Percentiles rank a stretch among this genome's conserved stretches.
These are phyloP conservation scores for Xylaria sp. DNA, from an alignment of 2,329 filamentous ascomycete species.

Conservation along the genomic window DNA sequence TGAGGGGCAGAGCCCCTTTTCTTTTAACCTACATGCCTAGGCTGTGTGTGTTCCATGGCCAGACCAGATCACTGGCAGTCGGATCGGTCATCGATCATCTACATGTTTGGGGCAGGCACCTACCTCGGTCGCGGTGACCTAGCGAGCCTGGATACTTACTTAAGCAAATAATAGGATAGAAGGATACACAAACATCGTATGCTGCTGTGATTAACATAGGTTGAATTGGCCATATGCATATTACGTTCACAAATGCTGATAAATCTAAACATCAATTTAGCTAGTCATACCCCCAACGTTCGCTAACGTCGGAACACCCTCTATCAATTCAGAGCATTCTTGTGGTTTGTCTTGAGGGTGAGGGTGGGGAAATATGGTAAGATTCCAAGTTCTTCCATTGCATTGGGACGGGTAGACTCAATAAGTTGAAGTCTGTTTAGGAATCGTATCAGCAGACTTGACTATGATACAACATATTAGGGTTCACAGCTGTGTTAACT, in stretches of 20 bases:
- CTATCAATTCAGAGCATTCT: too few species aligned
- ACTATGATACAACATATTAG: neutral
- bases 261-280: too few species aligned
- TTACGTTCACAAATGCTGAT: too few species aligned
- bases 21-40: neutral
- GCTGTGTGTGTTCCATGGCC: neutral
- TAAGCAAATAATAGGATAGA: too few species aligned
- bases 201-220: neutral
- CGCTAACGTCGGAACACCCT: too few species aligned
- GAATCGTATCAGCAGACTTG: neutral
- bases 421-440: neutral
- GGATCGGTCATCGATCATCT: neutral
- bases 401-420: neutral
- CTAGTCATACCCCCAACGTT: too few species aligned
- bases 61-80: neutral
- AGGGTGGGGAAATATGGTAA: too few species aligned
- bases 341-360: too few species aligned
- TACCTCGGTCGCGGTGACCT: neutral
- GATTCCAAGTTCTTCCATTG: too few species aligned
- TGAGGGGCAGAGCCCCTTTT: slow-evolving; percentile 41
- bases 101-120: neutral
- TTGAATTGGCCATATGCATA: neutral
- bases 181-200: neutral
- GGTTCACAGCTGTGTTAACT: neutral
- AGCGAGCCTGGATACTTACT: too few species aligned